Base-by-base conservation (phyloP, 2,329 filamentous ascomycete genomes). In the Botrytis elliptica region DNA sequence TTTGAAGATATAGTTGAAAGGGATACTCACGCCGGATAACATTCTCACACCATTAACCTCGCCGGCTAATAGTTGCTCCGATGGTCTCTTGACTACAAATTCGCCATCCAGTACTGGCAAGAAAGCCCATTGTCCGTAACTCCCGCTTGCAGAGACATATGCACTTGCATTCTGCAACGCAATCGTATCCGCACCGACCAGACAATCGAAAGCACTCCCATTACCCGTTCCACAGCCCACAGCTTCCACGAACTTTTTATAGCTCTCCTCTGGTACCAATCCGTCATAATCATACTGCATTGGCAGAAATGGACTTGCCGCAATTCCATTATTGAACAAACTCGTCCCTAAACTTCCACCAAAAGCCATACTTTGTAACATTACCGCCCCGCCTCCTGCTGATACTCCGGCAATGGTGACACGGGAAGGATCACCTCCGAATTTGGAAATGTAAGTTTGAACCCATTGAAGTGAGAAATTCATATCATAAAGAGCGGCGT, bases 401-500 rank as follows among this genome's bases (percentile, higher is more conserved):
- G 85, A 86, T 74, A 88, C 85, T 0, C 89, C 88, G 73, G 84
- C 85, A 29, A 89, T 84, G 0, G 87, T 88, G 0, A 90, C 85
- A 10, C 85, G 83, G 1, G 79, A 75, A 0, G 84, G 83, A 70
- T 90, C 85, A 4, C 88, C 88, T 0, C 88, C 87, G 71, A 90
- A 90, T 2, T 82, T 78, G 2, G 80, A 76, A 70, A 90, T 87
- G 74, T 90, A 80, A 14, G 82, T 82, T 67, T 88, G 84, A 0
- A 89, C 85, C 90, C 90, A 92, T 66, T 84, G 81, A 38, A 92
- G 82, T 14, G 88, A 85, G 18, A 86, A 80, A 75, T 87, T 85
- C 80, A 92, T 89, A 78, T 92, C 90, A 73, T 86, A 83, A 57
- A 92, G 81, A 0, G 91, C 91, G 16, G 90, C 82, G 76, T 93